Base-by-base conservation (phyloP, 768 basidiomycete genomes). In the Boletus subcaerulescens region DNA sequence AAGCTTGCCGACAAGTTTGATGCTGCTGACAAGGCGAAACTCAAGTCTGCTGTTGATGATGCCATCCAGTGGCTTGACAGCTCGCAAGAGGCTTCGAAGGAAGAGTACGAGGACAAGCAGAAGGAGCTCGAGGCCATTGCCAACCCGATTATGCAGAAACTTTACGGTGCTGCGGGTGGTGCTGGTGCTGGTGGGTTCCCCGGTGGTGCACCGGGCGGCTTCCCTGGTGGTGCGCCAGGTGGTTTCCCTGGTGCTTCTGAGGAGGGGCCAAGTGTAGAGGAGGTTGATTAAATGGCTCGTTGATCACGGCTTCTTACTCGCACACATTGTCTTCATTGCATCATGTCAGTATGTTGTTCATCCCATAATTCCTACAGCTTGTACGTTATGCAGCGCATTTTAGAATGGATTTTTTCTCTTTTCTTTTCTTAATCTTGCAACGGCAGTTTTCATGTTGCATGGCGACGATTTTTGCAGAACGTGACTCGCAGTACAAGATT, bases 71-170 rank as follows among this genome's bases (percentile, higher is more conserved):
- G 90, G 90, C 85, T 97, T 58, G 93, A 95, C 66, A 72, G 65
- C 54, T 91, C 93, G 38, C 89, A 93, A 68, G 91, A 96, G 68
- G 96, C 83, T 2, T 89, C 89, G 60, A 94, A 92, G 78, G 91
- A 94, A 67, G 95, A 98, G 76, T 94, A 95, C 75, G 90, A 91
- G 72, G 80, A 80, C 66, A 89, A 85, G 76, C 93, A 95, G 71
- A 95, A 95, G 80, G 94, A 97, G 75, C 78, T 98, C 48, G 94
- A 97, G 77, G 74, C 66, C 17, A 68, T 95, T 62, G 91, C 93
- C 64, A 90, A 84, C 72, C 85, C 85, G 12, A 85, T 86, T 65
- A 83, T 83, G 81, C 80, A 80, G 71, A 81, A 79, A 64, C 80
- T 95, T 26, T 95, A 96, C 71, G 68, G 76, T 33, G 76, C 71